Base-by-base conservation (phyloP, 345 rosid species). In the Linum trigynum region DNA sequence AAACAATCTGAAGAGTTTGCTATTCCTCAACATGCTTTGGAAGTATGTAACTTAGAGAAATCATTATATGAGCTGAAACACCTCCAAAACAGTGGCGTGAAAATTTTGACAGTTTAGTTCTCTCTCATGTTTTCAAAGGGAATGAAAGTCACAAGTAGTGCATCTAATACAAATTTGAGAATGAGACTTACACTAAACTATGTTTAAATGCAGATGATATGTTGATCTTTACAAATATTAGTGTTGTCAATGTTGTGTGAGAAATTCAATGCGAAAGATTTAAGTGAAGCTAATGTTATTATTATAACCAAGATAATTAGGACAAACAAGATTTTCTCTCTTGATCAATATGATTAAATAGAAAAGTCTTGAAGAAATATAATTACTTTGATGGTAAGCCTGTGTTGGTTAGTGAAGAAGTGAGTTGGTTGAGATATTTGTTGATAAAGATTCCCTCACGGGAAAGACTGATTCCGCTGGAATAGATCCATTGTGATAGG, bases 201-300 rank as follows among this genome's bases (percentile, higher is more conserved):
- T 23, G 32, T 23, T 23, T 23, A 23, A 0, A 23, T 23, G 32
- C 32, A 23, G 32, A 23, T 23, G 32, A 23, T 23, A 23, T 23
- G 32, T 65, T 39, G 3, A 15, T 65, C 36, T 12, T 55, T 8
- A 51, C 55, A 2, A 5, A 15, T 14, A 6, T 5, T 7, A 36
- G 9, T 8, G 23, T 37, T 37, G 16, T 6, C 2, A 7, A 5
- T 65, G 57, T 38, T 65, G 32, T 0, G 16, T 51, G 3, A 5
- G 14, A 38, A 39, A 9, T 65, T 53, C 55, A 37, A 65, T 5
- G 39, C 9, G 61, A 65, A 65, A 38, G 48, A 65, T 55, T 4
- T 53, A 8, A 38, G 37, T 36, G 7, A 2, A 0, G 35, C 43
- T 9, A 11, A 55, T 65, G 68, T 65, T 35, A n/a, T 53, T 11